Percentiles rank a stretch among this genome's conserved stretches.
These are phyloP conservation scores for Sophora flavescens DNA, from an alignment of 306 rosid species.

Conservation along the genomic window DNA sequence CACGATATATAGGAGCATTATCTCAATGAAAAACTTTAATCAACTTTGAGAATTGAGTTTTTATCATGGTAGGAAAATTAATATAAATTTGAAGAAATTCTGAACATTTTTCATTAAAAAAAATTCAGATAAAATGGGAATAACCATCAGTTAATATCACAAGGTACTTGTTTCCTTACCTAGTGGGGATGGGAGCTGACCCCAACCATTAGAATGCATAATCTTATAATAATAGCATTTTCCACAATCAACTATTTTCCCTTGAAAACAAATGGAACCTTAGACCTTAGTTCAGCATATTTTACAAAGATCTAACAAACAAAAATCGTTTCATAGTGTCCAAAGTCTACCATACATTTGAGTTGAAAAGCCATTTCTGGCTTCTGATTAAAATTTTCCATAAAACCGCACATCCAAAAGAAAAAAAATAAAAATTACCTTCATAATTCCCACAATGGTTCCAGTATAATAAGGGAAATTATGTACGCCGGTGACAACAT, in stretches of 20 bases:
- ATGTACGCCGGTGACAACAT: constrained; percentile 73
- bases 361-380: background rate
- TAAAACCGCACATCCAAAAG: background rate
- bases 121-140: too few relatives aligned
- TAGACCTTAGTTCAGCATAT: background rate
- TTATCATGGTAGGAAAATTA: too few relatives aligned
- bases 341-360: background rate
- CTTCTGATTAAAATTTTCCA: background rate
- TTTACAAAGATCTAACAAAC: background rate
- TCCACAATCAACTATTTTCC: background rate
- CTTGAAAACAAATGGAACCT: constrained; percentile 10
- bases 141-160: too few relatives aligned
- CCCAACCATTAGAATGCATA: too few relatives aligned
- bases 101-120: too few relatives aligned
- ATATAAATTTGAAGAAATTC: too few relatives aligned
- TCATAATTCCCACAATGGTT: constrained; percentile 85
- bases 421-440: constrained; percentile 52
- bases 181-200: too few relatives aligned
- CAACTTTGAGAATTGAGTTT: too few relatives aligned
- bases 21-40: too few relatives aligned
- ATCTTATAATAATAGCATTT: background rate
- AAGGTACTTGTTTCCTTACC: too few relatives aligned
- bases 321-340: background rate
- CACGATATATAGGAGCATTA: too few relatives aligned
- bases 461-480: constrained; percentile 69